Percentiles rank a stretch among this genome's conserved stretches.
These are phyloP conservation scores for Mycogone perniciosa DNA, from an alignment of 2,329 filamentous ascomycete species.

Conservation along the genomic window DNA sequence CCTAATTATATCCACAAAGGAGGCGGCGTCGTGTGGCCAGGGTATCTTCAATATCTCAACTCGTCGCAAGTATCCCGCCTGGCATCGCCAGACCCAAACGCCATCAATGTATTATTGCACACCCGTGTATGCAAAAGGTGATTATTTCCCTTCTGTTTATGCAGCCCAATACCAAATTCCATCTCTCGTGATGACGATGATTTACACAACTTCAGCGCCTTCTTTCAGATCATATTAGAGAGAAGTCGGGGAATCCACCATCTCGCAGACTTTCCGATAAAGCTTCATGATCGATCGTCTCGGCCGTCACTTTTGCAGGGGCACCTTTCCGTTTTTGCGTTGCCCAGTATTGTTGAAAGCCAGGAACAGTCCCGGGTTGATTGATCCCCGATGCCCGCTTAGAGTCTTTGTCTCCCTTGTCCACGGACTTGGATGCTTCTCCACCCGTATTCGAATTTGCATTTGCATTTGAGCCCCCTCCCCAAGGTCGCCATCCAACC, in stretches of 20 bases:
- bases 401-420: slow-evolving; percentile 29
- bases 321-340: slow-evolving; percentile 45
- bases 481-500: slow-evolving; percentile 46
- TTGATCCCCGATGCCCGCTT: slow-evolving; percentile 67
- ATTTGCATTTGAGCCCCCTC: slow-evolving; percentile 16
- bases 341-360: slow-evolving; percentile 55
- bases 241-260: slow-evolving; percentile 8
- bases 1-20: slow-evolving; percentile 9
- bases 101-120: not conserved
- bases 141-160: not conserved
- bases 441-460: slow-evolving; percentile 7
- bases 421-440: not conserved
- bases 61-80: not conserved
- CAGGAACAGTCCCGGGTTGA: slow-evolving; percentile 66
- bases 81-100: slow-evolving; percentile 4
- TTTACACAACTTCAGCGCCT: not conserved
- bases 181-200: not conserved
- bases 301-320: slow-evolving; percentile 51
- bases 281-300: slow-evolving; percentile 52
- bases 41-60: slow-evolving; percentile 15
- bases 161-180: not conserved
- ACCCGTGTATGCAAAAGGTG: slow-evolving; percentile 4
- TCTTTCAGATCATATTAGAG: slow-evolving; percentile 1
- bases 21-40: slow-evolving; percentile 15
- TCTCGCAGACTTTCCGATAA: slow-evolving; percentile 50